Evolutionary conservation across 192 early-diverging fungal genomes (phyloP), one percentile per base, ranked within the genome.

Genomic region (Coemansia sp.): DNA sequence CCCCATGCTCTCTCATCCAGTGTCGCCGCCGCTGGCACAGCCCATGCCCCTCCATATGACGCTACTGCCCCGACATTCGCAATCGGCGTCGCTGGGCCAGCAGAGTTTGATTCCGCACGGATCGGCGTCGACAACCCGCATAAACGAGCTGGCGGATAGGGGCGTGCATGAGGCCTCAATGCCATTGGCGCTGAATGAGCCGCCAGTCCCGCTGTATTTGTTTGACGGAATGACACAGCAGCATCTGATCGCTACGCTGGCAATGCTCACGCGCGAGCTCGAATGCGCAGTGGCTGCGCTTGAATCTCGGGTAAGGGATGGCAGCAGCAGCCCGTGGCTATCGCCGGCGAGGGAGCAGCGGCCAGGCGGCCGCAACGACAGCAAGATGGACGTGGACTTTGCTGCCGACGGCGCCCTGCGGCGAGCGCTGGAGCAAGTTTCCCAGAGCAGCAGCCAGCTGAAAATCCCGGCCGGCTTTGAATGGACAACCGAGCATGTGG

Each of bases 181-280:
- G 21, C 52, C 57, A 18, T 43, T 60, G 21, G 62, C 62, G 12
- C 49, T 65, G 32, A 73, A 65, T 43, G 69, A 73, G 46, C 69
- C 69, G 19, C 69, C 69, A 0, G 50, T 60, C 7, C 69, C 69
- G 4, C 28, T 73, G 17, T 73, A 61, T 46, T 28, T 73, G 44
- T 60, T 54, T 25, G 69, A 73, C 22, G 57, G 48, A 11, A 73
- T 73, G 69, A 46, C 69, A 11, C 62, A 60, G 26, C 53, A 41
- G 20, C 69, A 73, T 30, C 29, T 65, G 7, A 17, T 61, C 44
- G 62, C 63, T 0, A 49, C 52, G 7, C 22, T 73, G 39, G 69
- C 57, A 1, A 73, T 73, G 69, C 51, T 73, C 25, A 50, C 55
- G 41, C 52, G 69, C 21, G 53, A 65, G 20, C 44, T 73, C 19